phyloP scores from a whole-genome alignment of 2,329 filamentous ascomycete genomes.

The Chrysosporium queenslandicum region DNA sequence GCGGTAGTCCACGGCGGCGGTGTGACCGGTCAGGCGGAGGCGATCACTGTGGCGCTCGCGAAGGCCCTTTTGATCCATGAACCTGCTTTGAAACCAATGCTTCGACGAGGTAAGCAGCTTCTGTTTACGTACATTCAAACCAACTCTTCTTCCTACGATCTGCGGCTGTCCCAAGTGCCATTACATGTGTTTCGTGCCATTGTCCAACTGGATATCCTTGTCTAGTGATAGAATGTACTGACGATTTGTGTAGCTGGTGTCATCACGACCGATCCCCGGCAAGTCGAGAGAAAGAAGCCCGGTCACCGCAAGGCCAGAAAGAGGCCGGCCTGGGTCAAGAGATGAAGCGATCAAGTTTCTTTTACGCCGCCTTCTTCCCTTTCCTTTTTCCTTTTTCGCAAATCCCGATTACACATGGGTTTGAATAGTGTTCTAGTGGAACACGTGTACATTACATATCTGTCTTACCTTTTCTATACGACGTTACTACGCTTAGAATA shows the following conservation, averaged over 20 bases:
- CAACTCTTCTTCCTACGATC: no score
- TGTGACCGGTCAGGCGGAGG: slow-evolving; percentile 90
- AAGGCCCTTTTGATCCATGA: slow-evolving; percentile 86
- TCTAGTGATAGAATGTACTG: neutral
- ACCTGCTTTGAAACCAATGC: slow-evolving; percentile 74
- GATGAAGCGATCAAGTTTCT: slow-evolving; percentile 33
- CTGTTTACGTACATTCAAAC: neutral
- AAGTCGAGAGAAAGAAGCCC: slow-evolving; percentile 95
- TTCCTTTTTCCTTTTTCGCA: neutral
- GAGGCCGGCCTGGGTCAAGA: slow-evolving; percentile 96
- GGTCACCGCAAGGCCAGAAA: slow-evolving; percentile 95
- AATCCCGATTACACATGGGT: neutral
- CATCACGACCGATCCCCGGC: slow-evolving; percentile 80
- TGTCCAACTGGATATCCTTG: slow-evolving; percentile 18
- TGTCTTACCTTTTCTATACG: neutral
- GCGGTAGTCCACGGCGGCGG: slow-evolving; percentile 75
- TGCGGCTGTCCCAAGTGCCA: neutral
- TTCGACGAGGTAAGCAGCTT: slow-evolving; percentile 68
- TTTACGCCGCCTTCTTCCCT: neutral
- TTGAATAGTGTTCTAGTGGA: neutral
- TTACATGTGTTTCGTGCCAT: slow-evolving; percentile 13
- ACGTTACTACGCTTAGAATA: neutral
- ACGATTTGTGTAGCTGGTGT: slow-evolving; percentile 60
- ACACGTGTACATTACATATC: neutral
- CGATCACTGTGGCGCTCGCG: slow-evolving; percentile 78